Evolutionary conservation across 2,329 filamentous ascomycete species (phyloP).

Genomic region (Fonsecaea nubica): DNA sequence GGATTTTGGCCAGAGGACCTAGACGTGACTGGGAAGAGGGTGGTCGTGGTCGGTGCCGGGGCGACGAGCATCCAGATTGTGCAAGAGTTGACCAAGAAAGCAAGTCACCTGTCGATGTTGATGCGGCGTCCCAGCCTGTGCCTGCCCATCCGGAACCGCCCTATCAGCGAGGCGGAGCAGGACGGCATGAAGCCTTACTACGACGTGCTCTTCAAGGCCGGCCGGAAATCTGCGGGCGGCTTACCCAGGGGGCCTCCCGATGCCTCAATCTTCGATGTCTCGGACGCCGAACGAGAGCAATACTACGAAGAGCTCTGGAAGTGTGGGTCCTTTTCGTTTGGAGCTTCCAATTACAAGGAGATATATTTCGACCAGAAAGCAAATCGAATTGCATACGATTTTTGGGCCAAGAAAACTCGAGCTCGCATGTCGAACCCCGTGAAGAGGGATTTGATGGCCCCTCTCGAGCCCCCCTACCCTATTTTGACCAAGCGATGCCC

Average conservation of each 20-base stretch:
- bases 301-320: conserved; percentile 57
- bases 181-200: conserved; percentile 52
- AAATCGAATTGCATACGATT: conserved; percentile 62
- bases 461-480: conserved; percentile 59
- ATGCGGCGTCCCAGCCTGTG: conserved; percentile 63
- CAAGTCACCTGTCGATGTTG: conserved; percentile 58
- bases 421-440: conserved; percentile 58
- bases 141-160: conserved; percentile 64
- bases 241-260: conserved; percentile 47
- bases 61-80: conserved; percentile 69
- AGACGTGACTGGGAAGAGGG: conserved; percentile 63
- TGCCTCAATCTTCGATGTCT: too few relatives aligned
- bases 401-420: conserved; percentile 62
- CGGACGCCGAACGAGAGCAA: too few relatives aligned
- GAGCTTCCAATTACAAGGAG: conserved; percentile 57
- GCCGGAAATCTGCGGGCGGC: conserved; percentile 61
- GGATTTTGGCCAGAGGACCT: conserved; percentile 61
- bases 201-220: conserved; percentile 33
- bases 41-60: conserved; percentile 69
- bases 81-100: conserved; percentile 64
- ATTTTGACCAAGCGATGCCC: conserved; percentile 61
- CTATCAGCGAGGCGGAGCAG: conserved; percentile 57
- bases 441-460: conserved; percentile 61
- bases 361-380: conserved; percentile 56
- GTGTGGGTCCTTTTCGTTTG: conserved; percentile 62